Conservation (phyloP, 2,329 filamentous ascomycete species). For the Fusarium veterinarium region DNA sequence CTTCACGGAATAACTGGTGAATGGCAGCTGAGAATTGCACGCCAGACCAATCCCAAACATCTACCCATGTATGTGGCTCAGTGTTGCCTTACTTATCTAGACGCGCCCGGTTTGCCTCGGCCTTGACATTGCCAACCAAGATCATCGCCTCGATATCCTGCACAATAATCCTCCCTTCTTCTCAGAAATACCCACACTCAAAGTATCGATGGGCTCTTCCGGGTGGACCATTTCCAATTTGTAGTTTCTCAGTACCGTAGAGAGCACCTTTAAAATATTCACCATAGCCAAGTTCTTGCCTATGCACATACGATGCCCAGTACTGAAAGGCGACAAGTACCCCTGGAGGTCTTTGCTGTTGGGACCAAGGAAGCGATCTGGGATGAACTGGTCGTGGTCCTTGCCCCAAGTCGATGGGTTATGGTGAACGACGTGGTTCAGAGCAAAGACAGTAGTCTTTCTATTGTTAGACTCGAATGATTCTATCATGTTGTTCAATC, state of each 20-base stretch:
- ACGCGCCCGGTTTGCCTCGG: background rate
- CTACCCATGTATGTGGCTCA: accelerated
- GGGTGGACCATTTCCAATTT: background rate
- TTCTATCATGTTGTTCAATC: background rate
- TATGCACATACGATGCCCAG: background rate
- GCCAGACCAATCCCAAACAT: background rate
- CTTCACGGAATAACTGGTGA: accelerated
- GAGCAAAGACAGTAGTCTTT: background rate
- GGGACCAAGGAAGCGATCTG: background rate
- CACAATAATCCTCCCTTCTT: background rate
- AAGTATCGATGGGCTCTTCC: background rate
- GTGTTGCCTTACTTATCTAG: background rate
- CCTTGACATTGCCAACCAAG: background rate
- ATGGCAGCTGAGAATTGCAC: accelerated
- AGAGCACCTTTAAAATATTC: background rate
- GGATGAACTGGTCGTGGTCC: background rate
- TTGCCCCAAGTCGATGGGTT: background rate
- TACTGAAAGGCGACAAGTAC: background rate
- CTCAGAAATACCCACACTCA: background rate
- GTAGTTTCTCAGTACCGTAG: background rate
- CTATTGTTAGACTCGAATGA: background rate
- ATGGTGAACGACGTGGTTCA: background rate
- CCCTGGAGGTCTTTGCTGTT: background rate
- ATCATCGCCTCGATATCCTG: background rate
- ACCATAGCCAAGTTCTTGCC: background rate